phyloP scores from a whole-genome alignment of 2,329 filamentous ascomycete genomes.

The Rhinocladiella similis region DNA sequence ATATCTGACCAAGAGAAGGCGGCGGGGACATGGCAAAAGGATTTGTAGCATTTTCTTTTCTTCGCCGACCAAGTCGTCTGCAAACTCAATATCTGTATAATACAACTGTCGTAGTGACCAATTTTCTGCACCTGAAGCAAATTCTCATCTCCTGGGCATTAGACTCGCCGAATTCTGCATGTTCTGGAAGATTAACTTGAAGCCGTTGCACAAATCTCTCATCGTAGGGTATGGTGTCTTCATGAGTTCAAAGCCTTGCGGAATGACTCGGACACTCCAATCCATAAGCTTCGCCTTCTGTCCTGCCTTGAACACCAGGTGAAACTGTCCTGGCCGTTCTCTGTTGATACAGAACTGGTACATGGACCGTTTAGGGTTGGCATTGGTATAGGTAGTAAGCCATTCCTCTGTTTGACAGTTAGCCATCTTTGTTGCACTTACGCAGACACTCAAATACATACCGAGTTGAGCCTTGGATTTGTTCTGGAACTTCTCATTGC shows the following conservation, averaged over 20 bases:
- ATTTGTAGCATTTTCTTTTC: no score
- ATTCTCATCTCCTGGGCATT: background rate
- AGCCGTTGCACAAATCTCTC: conserved; percentile 92
- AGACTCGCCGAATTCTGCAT: conserved; percentile 39
- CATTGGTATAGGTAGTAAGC: conserved; percentile 92
- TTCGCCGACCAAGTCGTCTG: no score
- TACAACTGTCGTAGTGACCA: background rate
- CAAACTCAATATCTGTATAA: background rate
- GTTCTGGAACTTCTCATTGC: conserved; percentile 89
- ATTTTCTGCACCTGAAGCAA: background rate
- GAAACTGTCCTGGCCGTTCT: conserved; percentile 91
- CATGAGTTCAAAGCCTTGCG: conserved; percentile 88
- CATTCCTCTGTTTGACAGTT: conserved; percentile 70
- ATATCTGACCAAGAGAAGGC: no score
- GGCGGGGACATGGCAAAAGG: no score
- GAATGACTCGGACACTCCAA: conserved; percentile 87
- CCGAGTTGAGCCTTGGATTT: conserved; percentile 78
- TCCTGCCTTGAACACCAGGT: conserved; percentile 93
- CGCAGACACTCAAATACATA: conserved; percentile 52
- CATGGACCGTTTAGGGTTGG: conserved; percentile 88
- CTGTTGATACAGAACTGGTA: conserved; percentile 96
- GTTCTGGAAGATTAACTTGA: conserved; percentile 80
- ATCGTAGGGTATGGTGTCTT: conserved; percentile 91
- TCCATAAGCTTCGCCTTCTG: conserved; percentile 69
- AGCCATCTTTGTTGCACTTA: conserved; percentile 10